Base-by-base conservation (phyloP, 148 eudicot genomes). In the Vaccinium corymbosum region DNA sequence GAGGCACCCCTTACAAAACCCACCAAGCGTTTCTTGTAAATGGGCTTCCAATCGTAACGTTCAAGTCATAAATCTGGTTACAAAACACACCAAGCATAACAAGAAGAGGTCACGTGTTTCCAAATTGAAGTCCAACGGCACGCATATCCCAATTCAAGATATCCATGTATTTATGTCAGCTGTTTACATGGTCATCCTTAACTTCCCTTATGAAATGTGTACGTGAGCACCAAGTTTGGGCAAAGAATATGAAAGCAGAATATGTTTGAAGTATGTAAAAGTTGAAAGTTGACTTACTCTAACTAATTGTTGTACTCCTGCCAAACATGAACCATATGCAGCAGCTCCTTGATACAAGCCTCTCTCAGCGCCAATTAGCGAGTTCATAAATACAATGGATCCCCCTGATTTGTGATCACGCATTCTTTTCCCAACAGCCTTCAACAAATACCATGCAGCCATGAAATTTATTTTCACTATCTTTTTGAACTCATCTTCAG, bases 271-370 rank as follows among this genome's bases (percentile, higher is more conserved):
- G 57, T 22, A 68, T 1, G 35, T 27, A 17, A 59, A 62, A 42
- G 46, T 25, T 75, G 66, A 27, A 66, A 75, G 66, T 50, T 20
- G 27, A 79, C 94, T 89, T 86, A 96, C 99, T 95, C 95, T 89
- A 20, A 87, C 91, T 86, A 96, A 89, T 85, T 94, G 98, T 86
- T 94, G 92, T 27, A 93, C 86, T 78, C 95, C 98, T 35, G 94
- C 98, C 87, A 92, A 86, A 84, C 97, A 92, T 17, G 97, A 92
- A 84, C 95, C 97, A 87, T 88, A 96, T 62, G 99, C 98, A 83
- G 98, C 93, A 84, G 95, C 92, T 78, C 99, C 97, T 83, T 87
- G 94, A 87, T 94, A 96, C 78, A 96, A 16, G 74, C 99, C 99
- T 89, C 98, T 91, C 89, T 94, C 98, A 77, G 94, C 92, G 49